These are phyloP conservation scores for Mycena vulgaris DNA, from an alignment of 768 basidiomycete species.

Conservation along the genomic window DNA sequence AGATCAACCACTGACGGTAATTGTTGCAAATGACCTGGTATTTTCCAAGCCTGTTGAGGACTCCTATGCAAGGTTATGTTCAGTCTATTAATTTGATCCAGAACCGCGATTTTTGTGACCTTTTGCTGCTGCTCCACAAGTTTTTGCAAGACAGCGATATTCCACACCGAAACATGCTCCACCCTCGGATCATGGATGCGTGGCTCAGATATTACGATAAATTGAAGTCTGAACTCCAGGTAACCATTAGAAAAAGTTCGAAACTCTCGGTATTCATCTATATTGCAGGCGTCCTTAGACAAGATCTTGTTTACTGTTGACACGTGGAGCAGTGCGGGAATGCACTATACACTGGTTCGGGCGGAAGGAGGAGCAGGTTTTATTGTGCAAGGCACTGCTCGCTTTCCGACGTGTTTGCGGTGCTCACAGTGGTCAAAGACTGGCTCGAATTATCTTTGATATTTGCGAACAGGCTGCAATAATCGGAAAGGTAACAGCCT, in stretches of 20 bases:
- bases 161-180: slow-evolving; percentile 1
- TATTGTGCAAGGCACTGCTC: slow-evolving; percentile 5
- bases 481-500: not conserved
- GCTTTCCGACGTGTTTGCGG: slow-evolving; percentile 6
- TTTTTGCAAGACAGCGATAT: slow-evolving; percentile 12
- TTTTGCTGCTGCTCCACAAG: slow-evolving; percentile 1
- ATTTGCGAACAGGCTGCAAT: not conserved
- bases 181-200: not conserved
- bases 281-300: not conserved
- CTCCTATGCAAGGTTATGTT: not conserved
- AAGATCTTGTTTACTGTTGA: not conserved
- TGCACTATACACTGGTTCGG: slow-evolving; percentile 6
- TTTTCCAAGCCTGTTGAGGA: not conserved
- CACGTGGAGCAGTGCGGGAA: not conserved
- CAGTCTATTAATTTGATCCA: slow-evolving; percentile 20
- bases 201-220: slow-evolving; percentile 36
- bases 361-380: not conserved
- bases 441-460: slow-evolving; percentile 1
- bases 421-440: slow-evolving; percentile 7
- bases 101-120: slow-evolving; percentile 11
- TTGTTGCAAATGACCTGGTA: slow-evolving; percentile 17
- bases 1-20: slow-evolving; percentile 3
- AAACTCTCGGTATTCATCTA: not conserved
- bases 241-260: slow-evolving; percentile 28
- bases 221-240: slow-evolving; percentile 41